Evolutionary conservation across 78 protist genomes (phyloP).

Genomic region (Dictyostelium citrinum): DNA sequence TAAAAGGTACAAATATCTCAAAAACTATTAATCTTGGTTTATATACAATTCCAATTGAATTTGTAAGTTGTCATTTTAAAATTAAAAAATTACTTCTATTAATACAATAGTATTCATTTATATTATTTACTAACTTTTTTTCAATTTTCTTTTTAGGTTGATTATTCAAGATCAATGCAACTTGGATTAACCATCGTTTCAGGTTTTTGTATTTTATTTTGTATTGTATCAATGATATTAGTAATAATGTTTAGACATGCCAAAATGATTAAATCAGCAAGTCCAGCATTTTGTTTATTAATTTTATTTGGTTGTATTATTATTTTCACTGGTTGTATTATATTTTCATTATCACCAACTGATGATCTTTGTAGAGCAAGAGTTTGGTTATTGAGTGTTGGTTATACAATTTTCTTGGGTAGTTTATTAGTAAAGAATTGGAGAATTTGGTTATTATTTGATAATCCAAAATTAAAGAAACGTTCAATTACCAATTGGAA

Average conservation of each 20-base stretch:
- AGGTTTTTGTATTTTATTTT: background rate
- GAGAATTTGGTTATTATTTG: slow-evolving; percentile 49
- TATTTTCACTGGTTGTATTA: slow-evolving; percentile 8
- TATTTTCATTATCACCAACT: slow-evolving; percentile 14
- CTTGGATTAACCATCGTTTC: slow-evolving; percentile 3
- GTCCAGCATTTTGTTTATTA: slow-evolving; percentile 16
- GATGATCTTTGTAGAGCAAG: background rate
- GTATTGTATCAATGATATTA: background rate
- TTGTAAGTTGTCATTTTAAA: too few species aligned
- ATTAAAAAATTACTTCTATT: too few species aligned
- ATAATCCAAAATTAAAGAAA: slow-evolving; percentile 31
- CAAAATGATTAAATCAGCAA: slow-evolving; percentile 28
- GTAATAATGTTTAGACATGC: background rate
- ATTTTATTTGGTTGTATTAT: slow-evolving; percentile 36
- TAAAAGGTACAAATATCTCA: too few species aligned
- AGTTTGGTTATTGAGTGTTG: slow-evolving; percentile 24
- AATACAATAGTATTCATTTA: too few species aligned
- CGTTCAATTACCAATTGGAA: slow-evolving; percentile 8
- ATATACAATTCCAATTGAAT: slow-evolving; percentile 39
- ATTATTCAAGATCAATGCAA: background rate
- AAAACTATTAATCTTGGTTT: background rate
- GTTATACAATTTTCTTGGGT: slow-evolving; percentile 40
- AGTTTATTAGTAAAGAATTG: slow-evolving; percentile 31
- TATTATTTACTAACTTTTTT: too few species aligned
- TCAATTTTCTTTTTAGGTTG: too few species aligned